phyloP scores from a whole-genome alignment of 2,329 filamentous ascomycete species.

The Kalmusia sp. region DNA sequence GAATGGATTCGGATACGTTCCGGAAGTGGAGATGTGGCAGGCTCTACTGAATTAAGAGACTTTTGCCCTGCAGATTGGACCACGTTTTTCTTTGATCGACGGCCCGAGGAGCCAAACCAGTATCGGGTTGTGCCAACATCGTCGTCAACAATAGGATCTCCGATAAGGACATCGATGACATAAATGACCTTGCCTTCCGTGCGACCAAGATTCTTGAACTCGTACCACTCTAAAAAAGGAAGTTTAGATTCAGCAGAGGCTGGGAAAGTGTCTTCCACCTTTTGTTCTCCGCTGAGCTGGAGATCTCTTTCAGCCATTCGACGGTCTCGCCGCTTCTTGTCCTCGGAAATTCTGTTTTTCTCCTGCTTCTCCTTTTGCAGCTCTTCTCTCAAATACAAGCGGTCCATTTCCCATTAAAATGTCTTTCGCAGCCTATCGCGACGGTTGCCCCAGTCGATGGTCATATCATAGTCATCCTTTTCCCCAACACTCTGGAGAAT shows the following conservation, averaged over 20 bases:
- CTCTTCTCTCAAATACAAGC: conserved; percentile 6
- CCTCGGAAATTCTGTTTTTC: background rate
- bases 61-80: background rate
- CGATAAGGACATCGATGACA: conserved; percentile 9
- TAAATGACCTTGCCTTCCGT: background rate
- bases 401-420: conserved; percentile 13
- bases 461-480: conserved; percentile 3
- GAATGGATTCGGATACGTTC: conserved; percentile 13
- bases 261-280: background rate
- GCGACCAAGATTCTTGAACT: background rate
- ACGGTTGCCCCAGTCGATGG: conserved; percentile 9
- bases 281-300: background rate
- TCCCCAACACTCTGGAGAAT: background rate
- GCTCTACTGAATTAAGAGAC: background rate
- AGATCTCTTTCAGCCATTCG: conserved; percentile 2
- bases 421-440: conserved; percentile 5
- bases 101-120: conserved; percentile 5
- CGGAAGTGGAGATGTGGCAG: conserved; percentile 1
- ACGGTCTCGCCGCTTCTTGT: conserved; percentile 2
- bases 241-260: background rate
- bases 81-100: background rate
- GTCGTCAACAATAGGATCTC: conserved; percentile 7
- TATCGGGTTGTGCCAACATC: background rate
- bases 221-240: conserved; percentile 1
- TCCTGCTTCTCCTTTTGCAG: background rate